phyloP scores from a whole-genome alignment of 225 moss, liverwort and hornwort species.

The Pseudisothecium myosuroides region DNA sequence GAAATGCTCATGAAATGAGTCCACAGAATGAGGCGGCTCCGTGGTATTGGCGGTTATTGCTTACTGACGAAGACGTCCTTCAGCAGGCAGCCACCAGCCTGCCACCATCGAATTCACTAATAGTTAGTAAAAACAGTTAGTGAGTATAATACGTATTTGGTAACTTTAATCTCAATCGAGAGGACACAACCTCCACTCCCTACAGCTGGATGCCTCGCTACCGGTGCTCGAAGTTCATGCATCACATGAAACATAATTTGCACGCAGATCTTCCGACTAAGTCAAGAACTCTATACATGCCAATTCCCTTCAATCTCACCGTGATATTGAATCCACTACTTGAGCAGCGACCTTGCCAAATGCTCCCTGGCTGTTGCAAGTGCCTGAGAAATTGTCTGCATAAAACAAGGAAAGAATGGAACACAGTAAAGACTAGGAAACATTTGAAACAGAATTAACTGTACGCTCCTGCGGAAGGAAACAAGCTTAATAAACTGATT shows the following conservation, averaged over 20 bases:
- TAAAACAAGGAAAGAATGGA: neutral
- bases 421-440: neutral
- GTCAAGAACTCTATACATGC: neutral
- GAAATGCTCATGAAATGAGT: conserved; percentile 6
- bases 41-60: conserved; percentile 23
- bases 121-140: conserved; percentile 5
- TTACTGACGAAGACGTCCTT: conserved; percentile 23
- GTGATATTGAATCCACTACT: conserved; percentile 16
- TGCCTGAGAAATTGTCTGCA: conserved; percentile 98
- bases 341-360: conserved; percentile 80
- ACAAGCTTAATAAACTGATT: neutral
- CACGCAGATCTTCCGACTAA: neutral
- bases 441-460: neutral
- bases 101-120: neutral
- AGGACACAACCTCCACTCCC: neutral
- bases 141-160: neutral
- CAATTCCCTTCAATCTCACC: neutral
- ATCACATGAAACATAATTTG: neutral
- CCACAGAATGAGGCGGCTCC: conserved; percentile 15
- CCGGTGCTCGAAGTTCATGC: neutral
- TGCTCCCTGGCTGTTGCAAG: conserved; percentile 97
- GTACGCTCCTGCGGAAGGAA: neutral
- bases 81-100: conserved; percentile 21
- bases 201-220: neutral
- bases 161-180: neutral